phyloP scores from a whole-genome alignment of 2,329 filamentous ascomycete species.

The Sporothrix globosa region DNA sequence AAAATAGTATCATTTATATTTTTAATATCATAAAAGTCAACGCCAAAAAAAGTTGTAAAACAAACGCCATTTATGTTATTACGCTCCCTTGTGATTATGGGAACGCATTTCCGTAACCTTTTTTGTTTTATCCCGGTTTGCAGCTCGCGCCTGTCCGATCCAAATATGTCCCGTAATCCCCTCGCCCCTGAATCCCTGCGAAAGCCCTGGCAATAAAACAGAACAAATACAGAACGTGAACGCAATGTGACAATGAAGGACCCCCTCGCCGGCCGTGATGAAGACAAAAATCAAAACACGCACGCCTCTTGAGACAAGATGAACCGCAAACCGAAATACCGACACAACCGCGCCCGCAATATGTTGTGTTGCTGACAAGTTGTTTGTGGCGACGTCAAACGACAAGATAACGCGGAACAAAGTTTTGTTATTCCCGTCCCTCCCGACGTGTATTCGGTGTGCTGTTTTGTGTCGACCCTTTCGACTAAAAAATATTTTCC shows the following conservation, averaged over 20 bases:
- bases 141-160: conserved; percentile 14
- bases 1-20: background rate
- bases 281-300: background rate
- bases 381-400: background rate
- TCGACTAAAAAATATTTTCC: background rate
- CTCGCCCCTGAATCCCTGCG: too few relatives aligned
- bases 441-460: background rate
- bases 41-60: background rate
- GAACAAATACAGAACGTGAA: background rate
- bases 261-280: background rate
- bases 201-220: conserved; percentile 13
- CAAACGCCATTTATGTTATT: conserved; percentile 12
- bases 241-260: background rate
- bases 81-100: conserved; percentile 5
- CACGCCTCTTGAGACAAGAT: background rate
- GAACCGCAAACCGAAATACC: background rate
- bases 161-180: background rate
- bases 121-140: background rate
- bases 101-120: conserved; percentile 5
- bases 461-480: background rate
- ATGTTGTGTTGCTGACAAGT: background rate
- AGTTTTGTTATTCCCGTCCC: background rate
- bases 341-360: background rate
- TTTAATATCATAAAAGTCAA: background rate
- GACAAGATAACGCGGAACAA: background rate